Evolutionary conservation across 768 basidiomycete genomes (phyloP), one percentile per base, ranked within the genome.

Genomic region (Psilocybe cubensis): DNA sequence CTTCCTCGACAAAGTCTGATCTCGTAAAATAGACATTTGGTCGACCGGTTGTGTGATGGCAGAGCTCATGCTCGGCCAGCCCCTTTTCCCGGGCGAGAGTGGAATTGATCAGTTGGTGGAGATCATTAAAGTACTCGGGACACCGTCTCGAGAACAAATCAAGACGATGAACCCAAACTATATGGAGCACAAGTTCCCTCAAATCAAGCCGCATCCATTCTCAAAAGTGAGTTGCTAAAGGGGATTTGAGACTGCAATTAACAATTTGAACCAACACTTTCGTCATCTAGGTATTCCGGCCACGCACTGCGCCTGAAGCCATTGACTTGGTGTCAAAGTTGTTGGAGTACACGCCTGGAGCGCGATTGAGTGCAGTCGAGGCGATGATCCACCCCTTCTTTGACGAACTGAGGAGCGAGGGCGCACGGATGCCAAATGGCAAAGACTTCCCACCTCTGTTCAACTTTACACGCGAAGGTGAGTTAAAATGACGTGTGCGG

Each of bases 131-230:
- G 95, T 99, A 42, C 86, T 99, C 52, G 97, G 97, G 14, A 99
- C 97, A 20, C 97, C 97, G 2, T 96, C 97, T 57, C 82, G 96
- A 64, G 97, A 98, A 71, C 97, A 99, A 75, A 99, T 99, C 85
- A 98, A 99, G 88, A 98, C 97, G 65, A 99, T 99, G 97, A 99
- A 99, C 76, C 97, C 97, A 54, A 99, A 99, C 79, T 99, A 99
- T 77, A 98, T 98, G 97, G 97, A 99, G 72, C 97, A 99, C 86
- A 98, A 98, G 76, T 99, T 99, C 81, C 97, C 97, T 1, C 96
- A 98, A 76, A 99, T 99, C 81, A 95, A 96, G 72, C 94, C 96
- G n/a, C 96, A 98, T 70, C 96, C 96, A 0, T 98, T 98, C 81
- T 91, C 89, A 70, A 98, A 98, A 87, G 94, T 93, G 57, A 59